phyloP scores from a whole-genome alignment of 352 stramenopile species.

The Globisporangium megalacanthum region DNA sequence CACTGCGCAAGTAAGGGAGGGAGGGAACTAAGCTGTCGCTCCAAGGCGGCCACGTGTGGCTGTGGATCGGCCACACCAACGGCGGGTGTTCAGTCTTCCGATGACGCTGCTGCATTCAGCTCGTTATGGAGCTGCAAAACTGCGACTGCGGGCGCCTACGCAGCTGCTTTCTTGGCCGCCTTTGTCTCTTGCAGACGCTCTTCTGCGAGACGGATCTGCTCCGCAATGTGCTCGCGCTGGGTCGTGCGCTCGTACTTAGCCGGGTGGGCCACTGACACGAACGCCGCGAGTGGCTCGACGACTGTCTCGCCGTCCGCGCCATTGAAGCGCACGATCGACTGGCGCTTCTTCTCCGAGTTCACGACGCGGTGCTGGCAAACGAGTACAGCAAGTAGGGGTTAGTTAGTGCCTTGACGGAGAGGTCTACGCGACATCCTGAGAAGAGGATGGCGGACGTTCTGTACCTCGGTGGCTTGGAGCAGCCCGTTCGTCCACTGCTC shows the following conservation, averaged over 20 bases:
- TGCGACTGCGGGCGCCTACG: not conserved
- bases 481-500: constrained; percentile 81
- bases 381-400: too few relatives aligned
- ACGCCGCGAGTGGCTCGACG: constrained; percentile 53
- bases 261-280: constrained; percentile 44
- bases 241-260: constrained; percentile 56
- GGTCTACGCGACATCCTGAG: too few relatives aligned
- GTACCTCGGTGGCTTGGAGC: constrained; percentile 64
- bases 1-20: constrained; percentile 48
- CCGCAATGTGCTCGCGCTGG: constrained; percentile 55
- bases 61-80: too few relatives aligned
- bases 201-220: constrained; percentile 45
- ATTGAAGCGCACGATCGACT: constrained; percentile 84
- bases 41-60: too few relatives aligned
- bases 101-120: not conserved
- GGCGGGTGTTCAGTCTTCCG: not conserved
- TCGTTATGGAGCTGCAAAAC: not conserved
- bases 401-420: too few relatives aligned
- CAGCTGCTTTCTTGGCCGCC: constrained; percentile 20
- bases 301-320: constrained; percentile 65
- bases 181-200: constrained; percentile 61
- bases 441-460: too few relatives aligned
- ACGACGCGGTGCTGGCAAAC: constrained; percentile 59
- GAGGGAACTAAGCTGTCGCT: not conserved
- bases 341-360: constrained; percentile 65